Conservation (phyloP, 305 asterid genomes). For the Fraxinus albicans region DNA sequence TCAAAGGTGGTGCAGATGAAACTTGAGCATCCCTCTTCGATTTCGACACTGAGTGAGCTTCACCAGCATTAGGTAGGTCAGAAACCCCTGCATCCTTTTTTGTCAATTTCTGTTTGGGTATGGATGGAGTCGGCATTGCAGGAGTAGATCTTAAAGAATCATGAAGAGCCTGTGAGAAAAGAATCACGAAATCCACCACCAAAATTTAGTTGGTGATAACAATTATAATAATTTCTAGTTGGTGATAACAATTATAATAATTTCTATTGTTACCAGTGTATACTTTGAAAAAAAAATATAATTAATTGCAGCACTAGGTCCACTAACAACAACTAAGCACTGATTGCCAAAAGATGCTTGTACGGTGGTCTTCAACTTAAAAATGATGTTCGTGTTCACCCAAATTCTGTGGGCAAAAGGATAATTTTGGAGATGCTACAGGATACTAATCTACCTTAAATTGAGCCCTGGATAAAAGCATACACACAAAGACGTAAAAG, state of each 20-base stretch:
- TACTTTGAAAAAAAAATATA: background rate
- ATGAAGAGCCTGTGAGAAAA: conserved; percentile 49
- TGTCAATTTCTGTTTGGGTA: conserved; percentile 57
- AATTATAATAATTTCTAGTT: background rate
- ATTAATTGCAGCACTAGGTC: conserved; percentile 3
- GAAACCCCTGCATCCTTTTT: conserved; percentile 49
- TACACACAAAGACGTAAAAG: conserved; percentile 3
- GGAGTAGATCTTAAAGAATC: conserved; percentile 47
- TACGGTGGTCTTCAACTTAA: conserved; percentile 15
- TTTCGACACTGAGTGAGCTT: conserved; percentile 43
- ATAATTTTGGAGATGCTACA: background rate
- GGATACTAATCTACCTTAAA: background rate
- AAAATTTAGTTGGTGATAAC: background rate
- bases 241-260: background rate
- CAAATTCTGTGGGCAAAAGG: background rate
- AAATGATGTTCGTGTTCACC: background rate
- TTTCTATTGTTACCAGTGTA: background rate
- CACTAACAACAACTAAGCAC: background rate
- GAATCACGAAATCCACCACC: conserved; percentile 5
- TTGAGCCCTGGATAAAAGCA: conserved; percentile 6
- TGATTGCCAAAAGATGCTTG: background rate
- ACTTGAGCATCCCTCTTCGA: conserved; percentile 59
- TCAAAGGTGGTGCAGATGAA: conserved; percentile 40
- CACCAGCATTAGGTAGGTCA: conserved; percentile 50
- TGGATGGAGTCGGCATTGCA: conserved; percentile 46